Evolutionary conservation across 495 filamentous ascomycete genomes (phyloP), one percentile per base, ranked within the genome.

Genomic region (Saxispiralis lemnorum): DNA sequence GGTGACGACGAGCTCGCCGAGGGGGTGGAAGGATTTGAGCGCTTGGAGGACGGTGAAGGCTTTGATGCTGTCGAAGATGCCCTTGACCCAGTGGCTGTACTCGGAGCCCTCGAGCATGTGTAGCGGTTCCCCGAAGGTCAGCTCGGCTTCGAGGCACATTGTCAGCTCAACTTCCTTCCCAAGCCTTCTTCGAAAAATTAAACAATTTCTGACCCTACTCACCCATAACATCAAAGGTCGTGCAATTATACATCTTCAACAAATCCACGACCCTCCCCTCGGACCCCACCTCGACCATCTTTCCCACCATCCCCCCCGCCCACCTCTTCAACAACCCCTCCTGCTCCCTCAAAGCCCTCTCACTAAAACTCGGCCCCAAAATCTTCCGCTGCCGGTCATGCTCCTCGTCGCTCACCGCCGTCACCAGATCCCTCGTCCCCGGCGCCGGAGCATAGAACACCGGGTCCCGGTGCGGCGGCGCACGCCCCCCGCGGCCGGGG

Each of bases 141-240:
- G 45, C 15, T 52, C 48, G 21, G 24, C 43, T 45, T 28, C 5
- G 24, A 28, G 24, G 24, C 4, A 9, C 4, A 4, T 28, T 28
- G 24, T 28, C 24, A 28, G 24, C 24, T n/a, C n/a, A n/a, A n/a
- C n/a, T n/a, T n/a, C n/a, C n/a, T n/a, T 24, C 37, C 30, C 18
- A 39, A 18, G 18, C 30, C 18, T 39, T 39, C 37, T 39, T 39
- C 37, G 37, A 39, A 24, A 18, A 24, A n/a, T n/a, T n/a, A n/a
- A n/a, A n/a, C n/a, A 21, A 39, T 39, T 21, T 21, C 37, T n/a
- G n/a, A 9, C 24, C 24, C 5, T 9, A 35, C 42, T 36, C 31
- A 41, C 44, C 49, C 34, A 52, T 52, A 17, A 52, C 33, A 31
- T 52, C 49, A 35, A 52, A 52, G 10, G 45, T 41, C 10, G 37